Evolutionary conservation across 2,329 filamentous ascomycete species (phyloP).

Genomic region (Fusarium nematophilum): DNA sequence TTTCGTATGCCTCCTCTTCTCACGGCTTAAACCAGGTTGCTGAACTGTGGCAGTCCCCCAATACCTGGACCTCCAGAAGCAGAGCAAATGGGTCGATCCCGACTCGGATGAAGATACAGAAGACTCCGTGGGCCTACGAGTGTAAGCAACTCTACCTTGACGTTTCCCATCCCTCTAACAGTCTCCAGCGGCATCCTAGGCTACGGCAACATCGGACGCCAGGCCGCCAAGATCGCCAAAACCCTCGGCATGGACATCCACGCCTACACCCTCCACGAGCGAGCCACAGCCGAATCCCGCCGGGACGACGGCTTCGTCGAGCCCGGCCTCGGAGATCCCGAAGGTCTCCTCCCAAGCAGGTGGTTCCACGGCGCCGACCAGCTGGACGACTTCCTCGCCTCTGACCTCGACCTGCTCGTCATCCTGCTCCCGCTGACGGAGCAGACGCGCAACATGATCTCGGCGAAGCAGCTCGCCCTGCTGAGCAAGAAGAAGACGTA

Average conservation of each 20-base stretch:
- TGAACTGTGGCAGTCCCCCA: constrained; percentile 24
- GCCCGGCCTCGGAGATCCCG: constrained; percentile 68
- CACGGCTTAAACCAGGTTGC: constrained; percentile 3
- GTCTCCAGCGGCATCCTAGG: constrained; percentile 61
- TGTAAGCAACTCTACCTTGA: constrained; percentile 10
- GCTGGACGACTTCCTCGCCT: constrained; percentile 62
- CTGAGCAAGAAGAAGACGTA: constrained; percentile 11
- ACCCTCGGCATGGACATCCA: constrained; percentile 78
- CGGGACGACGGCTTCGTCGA: constrained; percentile 74
- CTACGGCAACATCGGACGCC: constrained; percentile 65
- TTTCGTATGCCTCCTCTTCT: too few species aligned
- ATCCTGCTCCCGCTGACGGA: constrained; percentile 41
- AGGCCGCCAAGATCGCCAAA: constrained; percentile 64
- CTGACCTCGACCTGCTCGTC: constrained; percentile 63
- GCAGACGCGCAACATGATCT: constrained; percentile 10
- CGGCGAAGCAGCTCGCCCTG: constrained; percentile 6
- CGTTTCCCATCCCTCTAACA: background rate
- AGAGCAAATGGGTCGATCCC: constrained; percentile 19
- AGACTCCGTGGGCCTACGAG: constrained; percentile 25
- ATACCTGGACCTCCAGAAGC: constrained; percentile 24
- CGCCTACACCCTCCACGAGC: constrained; percentile 77
- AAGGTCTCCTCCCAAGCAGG: constrained; percentile 57
- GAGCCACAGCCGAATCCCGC: constrained; percentile 71
- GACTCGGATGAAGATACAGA: constrained; percentile 24
- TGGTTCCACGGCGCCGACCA: constrained; percentile 63